These are phyloP conservation scores for Dictyostelium gargantuum DNA, from an alignment of 208 protist species.

Conservation along the genomic window DNA sequence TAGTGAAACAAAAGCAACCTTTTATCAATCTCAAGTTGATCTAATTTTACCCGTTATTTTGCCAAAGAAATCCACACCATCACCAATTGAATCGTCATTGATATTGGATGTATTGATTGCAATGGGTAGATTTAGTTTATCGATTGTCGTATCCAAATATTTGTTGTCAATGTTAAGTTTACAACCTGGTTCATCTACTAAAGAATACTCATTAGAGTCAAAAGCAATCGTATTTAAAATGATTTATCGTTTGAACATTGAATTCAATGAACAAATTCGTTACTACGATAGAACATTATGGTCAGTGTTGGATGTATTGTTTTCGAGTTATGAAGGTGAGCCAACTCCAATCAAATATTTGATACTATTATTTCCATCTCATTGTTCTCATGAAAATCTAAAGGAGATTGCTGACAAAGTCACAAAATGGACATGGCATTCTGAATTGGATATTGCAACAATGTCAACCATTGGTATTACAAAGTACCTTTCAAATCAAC, in stretches of 20 bases:
- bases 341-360: not conserved
- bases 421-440: slow-evolving; percentile 30
- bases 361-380: not conserved
- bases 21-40: slow-evolving; percentile 7
- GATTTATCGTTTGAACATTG: not conserved
- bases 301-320: not conserved
- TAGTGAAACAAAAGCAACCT: not conserved
- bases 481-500: slow-evolving; percentile 50
- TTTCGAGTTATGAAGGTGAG: not conserved
- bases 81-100: not conserved
- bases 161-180: not conserved
- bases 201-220: not conserved
- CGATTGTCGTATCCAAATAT: not conserved
- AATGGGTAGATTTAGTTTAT: slow-evolving; percentile 22
- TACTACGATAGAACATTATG: slow-evolving; percentile 18
- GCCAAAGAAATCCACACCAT: not conserved
- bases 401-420: slow-evolving; percentile 45
- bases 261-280: not conserved
- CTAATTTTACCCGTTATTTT: not conserved
- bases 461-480: slow-evolving; percentile 29
- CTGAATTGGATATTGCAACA: not conserved
- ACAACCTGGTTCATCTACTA: too few relatives aligned
- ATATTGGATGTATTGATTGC: slow-evolving; percentile 6
- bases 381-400: not conserved
- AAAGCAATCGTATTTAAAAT: not conserved